Conservation (phyloP, 768 basidiomycete genomes). For the Ramaria sp. region DNA sequence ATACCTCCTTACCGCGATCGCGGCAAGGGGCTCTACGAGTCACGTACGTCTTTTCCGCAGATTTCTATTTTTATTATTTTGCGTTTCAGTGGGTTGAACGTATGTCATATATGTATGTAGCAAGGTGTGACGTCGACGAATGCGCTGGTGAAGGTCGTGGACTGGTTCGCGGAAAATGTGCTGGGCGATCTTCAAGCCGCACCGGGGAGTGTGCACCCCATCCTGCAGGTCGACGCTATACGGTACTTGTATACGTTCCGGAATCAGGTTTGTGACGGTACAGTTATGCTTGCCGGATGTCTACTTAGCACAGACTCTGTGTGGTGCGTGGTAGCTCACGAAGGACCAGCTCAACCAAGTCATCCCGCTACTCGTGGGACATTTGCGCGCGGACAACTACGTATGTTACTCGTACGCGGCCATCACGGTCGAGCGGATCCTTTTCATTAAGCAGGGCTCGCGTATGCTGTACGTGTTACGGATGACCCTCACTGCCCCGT, state of each 20-base stretch:
- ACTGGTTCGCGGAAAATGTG: constrained; percentile 91
- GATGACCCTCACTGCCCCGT: not conserved
- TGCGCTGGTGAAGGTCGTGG: constrained; percentile 82
- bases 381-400: constrained; percentile 75
- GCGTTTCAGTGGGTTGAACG: not conserved
- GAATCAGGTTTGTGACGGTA: constrained; percentile 54
- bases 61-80: not conserved
- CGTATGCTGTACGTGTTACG: constrained; percentile 52
- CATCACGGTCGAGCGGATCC: constrained; percentile 91
- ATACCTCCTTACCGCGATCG: constrained; percentile 88
- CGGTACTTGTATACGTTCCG: constrained; percentile 91
- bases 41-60: constrained; percentile 39
- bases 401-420: constrained; percentile 95
- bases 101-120: constrained; percentile 23
- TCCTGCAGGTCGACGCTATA: constrained; percentile 93
- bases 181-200: constrained; percentile 74
- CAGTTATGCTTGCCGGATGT: not conserved
- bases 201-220: constrained; percentile 65
- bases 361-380: constrained; percentile 73
- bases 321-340: constrained; percentile 46
- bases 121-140: constrained; percentile 94
- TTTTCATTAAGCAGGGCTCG: constrained; percentile 77
- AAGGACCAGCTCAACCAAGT: constrained; percentile 91
- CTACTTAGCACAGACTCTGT: no score
- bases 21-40: constrained; percentile 77